A percentile compares a stretch with the other conserved stretches of the same genome.
phyloP scores from a whole-genome alignment of 768 basidiomycete genomes.

The Melanogaster broomeanus region DNA sequence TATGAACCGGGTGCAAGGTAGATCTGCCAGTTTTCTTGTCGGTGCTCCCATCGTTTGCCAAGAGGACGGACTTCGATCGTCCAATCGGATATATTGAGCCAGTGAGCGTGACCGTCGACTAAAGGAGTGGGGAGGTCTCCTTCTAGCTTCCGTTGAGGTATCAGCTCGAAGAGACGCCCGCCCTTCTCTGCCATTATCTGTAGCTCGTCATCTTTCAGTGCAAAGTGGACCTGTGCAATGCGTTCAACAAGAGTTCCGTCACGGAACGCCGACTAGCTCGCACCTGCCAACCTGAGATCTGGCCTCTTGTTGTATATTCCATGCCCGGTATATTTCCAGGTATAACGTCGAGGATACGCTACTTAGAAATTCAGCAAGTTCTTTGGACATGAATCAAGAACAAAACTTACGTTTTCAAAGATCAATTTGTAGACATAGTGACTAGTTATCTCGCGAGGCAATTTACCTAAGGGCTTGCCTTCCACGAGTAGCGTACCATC shows the following conservation, averaged over 20 bases:
- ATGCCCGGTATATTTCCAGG: constrained; percentile 36
- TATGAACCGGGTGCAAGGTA: background rate
- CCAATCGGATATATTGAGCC: constrained; percentile 15
- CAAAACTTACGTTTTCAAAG: constrained; percentile 36
- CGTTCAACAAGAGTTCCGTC: constrained; percentile 2
- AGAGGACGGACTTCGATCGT: constrained; percentile 22
- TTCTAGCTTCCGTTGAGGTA: constrained; percentile 13
- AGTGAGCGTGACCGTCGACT: constrained; percentile 20
- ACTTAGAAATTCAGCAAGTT: background rate
- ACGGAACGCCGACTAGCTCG: constrained; percentile 2
- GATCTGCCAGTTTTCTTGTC: constrained; percentile 17
- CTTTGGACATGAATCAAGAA: background rate
- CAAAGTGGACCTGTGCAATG: constrained; percentile 10
- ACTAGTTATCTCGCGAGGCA: constrained; percentile 34
- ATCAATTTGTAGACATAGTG: constrained; percentile 37
- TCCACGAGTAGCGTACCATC: constrained; percentile 42
- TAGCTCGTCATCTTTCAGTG: constrained; percentile 13
- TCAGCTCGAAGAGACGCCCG: constrained; percentile 11
- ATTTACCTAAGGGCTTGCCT: constrained; percentile 40
- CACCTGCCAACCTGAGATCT: constrained; percentile 24
- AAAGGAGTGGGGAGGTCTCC: constrained; percentile 20
- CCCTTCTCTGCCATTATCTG: constrained; percentile 29
- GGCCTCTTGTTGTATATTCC: constrained; percentile 32
- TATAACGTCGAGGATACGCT: constrained; percentile 34
- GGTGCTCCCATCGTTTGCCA: constrained; percentile 13